These are phyloP conservation scores for Firmiana major DNA, from an alignment of 345 rosid species.

Conservation along the genomic window DNA sequence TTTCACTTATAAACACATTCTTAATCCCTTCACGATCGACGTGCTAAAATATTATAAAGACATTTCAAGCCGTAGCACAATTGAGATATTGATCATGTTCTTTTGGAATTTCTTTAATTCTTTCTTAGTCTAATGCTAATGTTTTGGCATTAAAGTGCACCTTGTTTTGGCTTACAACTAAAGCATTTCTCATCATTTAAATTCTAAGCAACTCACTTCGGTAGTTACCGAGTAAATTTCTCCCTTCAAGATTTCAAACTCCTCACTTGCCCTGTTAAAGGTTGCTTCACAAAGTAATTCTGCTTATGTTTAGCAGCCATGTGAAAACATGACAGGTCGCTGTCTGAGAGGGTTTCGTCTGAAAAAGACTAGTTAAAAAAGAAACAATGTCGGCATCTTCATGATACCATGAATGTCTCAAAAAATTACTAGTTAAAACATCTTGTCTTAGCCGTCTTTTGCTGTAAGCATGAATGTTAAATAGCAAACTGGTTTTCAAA, in stretches of 20 bases:
- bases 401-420: slow-evolving; percentile 2
- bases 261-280: neutral
- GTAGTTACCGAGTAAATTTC: neutral
- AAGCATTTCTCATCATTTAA: neutral
- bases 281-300: neutral
- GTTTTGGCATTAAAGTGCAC: neutral
- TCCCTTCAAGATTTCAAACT: neutral
- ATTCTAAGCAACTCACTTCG: neutral
- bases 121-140: neutral
- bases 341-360: slow-evolving; percentile 24
- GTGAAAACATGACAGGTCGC: slow-evolving; percentile 18
- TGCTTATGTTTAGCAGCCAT: neutral
- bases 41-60: neutral
- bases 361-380: neutral
- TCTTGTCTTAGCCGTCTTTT: neutral
- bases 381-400: slow-evolving; percentile 22
- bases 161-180: neutral
- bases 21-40: too few relatives aligned
- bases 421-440: neutral
- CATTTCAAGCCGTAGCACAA: slow-evolving; percentile 6
- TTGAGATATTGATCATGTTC: neutral
- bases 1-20: too few relatives aligned
- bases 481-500: neutral
- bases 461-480: neutral
- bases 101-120: neutral